These are phyloP conservation scores for Mrakia hoshinonis DNA, from an alignment of 768 basidiomycete species.

Conservation along the genomic window DNA sequence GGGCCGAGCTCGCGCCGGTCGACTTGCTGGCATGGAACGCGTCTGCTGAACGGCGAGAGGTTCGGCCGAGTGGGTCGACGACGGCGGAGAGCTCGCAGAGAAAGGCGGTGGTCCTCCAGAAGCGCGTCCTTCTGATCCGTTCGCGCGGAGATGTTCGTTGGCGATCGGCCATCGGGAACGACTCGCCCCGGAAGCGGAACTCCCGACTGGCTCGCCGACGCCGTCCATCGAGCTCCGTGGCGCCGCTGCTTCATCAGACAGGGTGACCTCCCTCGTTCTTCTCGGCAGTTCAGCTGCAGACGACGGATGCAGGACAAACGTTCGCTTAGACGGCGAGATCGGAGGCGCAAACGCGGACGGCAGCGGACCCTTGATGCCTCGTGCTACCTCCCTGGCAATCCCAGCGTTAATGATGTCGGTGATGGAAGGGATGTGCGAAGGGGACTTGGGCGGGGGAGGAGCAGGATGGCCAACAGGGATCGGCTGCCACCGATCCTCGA, in stretches of 20 bases:
- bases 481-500: neutral
- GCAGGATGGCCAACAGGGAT: neutral
- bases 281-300: neutral
- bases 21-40: neutral
- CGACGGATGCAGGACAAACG: no score
- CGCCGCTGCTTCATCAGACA: neutral
- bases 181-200: neutral
- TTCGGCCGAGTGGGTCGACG: neutral
- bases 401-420: slow-evolving; percentile 3
- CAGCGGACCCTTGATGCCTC: neutral
- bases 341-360: slow-evolving; percentile 17
- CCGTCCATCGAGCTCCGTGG: neutral
- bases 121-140: neutral
- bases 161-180: slow-evolving; percentile 2
- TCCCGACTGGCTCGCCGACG: neutral
- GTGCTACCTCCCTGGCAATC: neutral
- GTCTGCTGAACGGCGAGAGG: neutral
- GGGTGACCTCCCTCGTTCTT: neutral
- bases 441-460: neutral
- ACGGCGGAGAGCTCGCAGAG: neutral
- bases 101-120: no score
- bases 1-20: neutral
- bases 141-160: neutral
- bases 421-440: neutral
- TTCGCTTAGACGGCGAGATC: neutral